These are phyloP conservation scores for Nowakowskiella sp. DNA, from an alignment of 192 early-diverging fungal species.

Conservation along the genomic window DNA sequence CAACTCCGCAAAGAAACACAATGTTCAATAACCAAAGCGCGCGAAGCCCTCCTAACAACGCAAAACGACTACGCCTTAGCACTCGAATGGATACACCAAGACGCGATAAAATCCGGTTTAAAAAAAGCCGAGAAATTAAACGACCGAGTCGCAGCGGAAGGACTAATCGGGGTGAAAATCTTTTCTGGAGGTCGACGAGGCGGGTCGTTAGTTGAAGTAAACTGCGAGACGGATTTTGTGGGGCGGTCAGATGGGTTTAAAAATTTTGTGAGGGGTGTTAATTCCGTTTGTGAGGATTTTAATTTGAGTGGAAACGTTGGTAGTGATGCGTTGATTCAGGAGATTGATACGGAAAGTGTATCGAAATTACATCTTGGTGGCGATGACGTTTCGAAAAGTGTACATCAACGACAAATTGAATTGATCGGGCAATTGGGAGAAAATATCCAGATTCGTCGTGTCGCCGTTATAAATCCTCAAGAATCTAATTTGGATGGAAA, in stretches of 20 bases:
- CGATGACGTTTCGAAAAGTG: too few species aligned
- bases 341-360: too few species aligned
- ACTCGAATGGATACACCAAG: constrained; percentile 70
- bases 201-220: constrained; percentile 53
- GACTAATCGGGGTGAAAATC: constrained; percentile 61
- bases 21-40: constrained; percentile 74
- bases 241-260: too few species aligned
- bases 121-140: constrained; percentile 79
- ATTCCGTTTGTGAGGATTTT: too few species aligned
- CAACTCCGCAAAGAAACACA: constrained; percentile 70
- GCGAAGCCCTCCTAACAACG: constrained; percentile 66
- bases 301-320: too few species aligned
- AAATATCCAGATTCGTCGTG: constrained; percentile 76
- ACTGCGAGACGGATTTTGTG: constrained; percentile 97
- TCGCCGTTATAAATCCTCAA: constrained; percentile 29
- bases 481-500: constrained; percentile 16
- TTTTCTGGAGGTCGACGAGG: constrained; percentile 32
- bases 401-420: too few species aligned
- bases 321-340: too few species aligned
- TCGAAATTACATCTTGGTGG: too few species aligned
- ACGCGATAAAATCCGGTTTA: constrained; percentile 57
- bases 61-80: constrained; percentile 69
- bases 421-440: constrained; percentile 82
- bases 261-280: too few species aligned
- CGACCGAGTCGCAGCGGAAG: constrained; percentile 67